Conservation (phyloP, 1,139 yeast genomes). For the Schizosaccharomyces versatilis region DNA sequence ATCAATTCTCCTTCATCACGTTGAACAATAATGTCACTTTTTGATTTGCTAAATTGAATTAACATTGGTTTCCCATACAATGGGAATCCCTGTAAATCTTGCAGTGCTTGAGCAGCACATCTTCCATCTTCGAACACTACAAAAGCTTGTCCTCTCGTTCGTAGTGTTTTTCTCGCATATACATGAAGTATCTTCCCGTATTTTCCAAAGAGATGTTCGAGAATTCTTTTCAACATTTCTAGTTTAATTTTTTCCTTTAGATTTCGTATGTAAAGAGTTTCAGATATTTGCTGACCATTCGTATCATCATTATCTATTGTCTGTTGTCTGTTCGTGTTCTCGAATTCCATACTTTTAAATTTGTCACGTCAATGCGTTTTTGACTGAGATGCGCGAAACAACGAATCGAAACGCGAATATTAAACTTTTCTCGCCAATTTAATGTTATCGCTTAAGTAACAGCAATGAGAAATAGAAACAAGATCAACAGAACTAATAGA, state of each 20-base stretch:
- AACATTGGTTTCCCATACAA: slow-evolving; percentile 36
- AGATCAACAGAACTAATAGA: too few relatives aligned
- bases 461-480: too few relatives aligned
- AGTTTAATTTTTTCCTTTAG: not conserved
- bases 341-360: too few relatives aligned
- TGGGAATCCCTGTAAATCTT: slow-evolving; percentile 23
- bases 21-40: slow-evolving; percentile 28
- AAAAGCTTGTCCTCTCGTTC: slow-evolving; percentile 71
- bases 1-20: slow-evolving; percentile 10
- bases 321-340: too few relatives aligned
- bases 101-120: slow-evolving; percentile 31
- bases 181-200: slow-evolving; percentile 2
- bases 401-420: too few relatives aligned
- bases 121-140: slow-evolving; percentile 32
- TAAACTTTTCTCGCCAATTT: too few relatives aligned
- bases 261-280: slow-evolving; percentile 3
- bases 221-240: not conserved
- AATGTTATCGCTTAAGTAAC: too few relatives aligned
- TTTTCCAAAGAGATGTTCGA: not conserved
- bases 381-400: too few relatives aligned
- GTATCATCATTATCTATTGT: too few relatives aligned
- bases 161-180: slow-evolving; percentile 20
- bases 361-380: too few relatives aligned
- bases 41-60: slow-evolving; percentile 23
- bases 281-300: not conserved